Percentiles rank a stretch among this genome's conserved stretches.
These are phyloP conservation scores for Arthroderma sp. DNA, from an alignment of 2,329 filamentous ascomycete species.

Conservation along the genomic window DNA sequence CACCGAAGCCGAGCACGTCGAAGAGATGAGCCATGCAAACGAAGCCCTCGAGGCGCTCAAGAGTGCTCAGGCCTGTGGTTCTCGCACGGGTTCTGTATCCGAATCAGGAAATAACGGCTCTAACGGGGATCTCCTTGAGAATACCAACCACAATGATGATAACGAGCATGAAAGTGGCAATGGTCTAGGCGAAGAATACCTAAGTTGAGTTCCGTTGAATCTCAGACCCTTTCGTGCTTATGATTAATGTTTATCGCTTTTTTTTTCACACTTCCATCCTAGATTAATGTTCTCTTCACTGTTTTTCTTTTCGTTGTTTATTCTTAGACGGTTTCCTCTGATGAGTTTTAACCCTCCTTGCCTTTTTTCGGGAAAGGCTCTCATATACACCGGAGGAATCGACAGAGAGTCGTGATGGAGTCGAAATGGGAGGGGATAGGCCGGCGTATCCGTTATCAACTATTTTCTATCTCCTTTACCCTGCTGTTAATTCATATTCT, in stretches of 20 bases:
- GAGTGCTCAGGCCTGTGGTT: conserved; percentile 28
- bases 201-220: conserved; percentile 11
- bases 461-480: not conserved
- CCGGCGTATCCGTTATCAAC: conserved; percentile 13
- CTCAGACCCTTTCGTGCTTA: not conserved
- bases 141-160: conserved; percentile 17
- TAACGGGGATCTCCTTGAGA: conserved; percentile 18
- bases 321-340: conserved; percentile 6
- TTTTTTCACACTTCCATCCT: conserved; percentile 9
- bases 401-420: conserved; percentile 1
- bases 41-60: conserved; percentile 35
- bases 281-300: conserved; percentile 6
- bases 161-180: conserved; percentile 15
- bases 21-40: conserved; percentile 36
- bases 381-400: conserved; percentile 1
- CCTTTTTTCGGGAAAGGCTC: conserved; percentile 1
- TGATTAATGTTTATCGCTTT: conserved; percentile 5
- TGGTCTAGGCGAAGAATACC: conserved; percentile 20
- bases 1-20: conserved; percentile 21
- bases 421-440: conserved; percentile 1
- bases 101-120: conserved; percentile 11
- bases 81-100: conserved; percentile 21
- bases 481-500: not conserved
- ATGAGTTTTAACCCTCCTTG: not conserved
- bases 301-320: conserved; percentile 7